Percentiles rank a stretch among this genome's conserved stretches.
phyloP scores from a whole-genome alignment of 1,284 basidiomycete genomes.

The Microstroma glucosiphilum region DNA sequence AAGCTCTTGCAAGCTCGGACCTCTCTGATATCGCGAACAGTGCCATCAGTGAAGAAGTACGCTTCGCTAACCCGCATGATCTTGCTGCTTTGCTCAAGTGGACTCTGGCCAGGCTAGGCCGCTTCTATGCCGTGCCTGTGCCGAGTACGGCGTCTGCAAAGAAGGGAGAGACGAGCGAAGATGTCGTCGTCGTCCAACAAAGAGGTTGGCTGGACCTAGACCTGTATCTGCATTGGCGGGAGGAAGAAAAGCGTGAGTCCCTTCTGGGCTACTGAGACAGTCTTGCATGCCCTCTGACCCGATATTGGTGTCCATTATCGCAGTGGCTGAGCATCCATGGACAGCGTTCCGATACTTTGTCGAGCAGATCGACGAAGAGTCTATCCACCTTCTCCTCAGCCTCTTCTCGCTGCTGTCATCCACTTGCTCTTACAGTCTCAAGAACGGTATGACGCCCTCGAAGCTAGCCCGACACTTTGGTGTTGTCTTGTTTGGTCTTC shows the following conservation, averaged over 20 bases:
- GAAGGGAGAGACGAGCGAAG: constrained; percentile 30
- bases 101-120: constrained; percentile 43
- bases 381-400: constrained; percentile 29
- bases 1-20: constrained; percentile 16
- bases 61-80: constrained; percentile 43
- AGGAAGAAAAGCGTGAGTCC: constrained; percentile 29
- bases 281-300: neutral
- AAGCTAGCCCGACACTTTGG: constrained; percentile 41
- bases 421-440: constrained; percentile 41
- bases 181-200: constrained; percentile 44
- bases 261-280: neutral
- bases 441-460: constrained; percentile 49
- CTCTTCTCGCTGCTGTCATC: constrained; percentile 46
- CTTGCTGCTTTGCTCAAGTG: constrained; percentile 49
- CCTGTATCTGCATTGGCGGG: constrained; percentile 41
- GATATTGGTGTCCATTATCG: neutral
- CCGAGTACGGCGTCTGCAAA: constrained; percentile 17
- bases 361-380: constrained; percentile 24
- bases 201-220: constrained; percentile 44
- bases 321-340: constrained; percentile 18
- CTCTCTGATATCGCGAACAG: neutral
- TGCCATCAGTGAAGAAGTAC: neutral
- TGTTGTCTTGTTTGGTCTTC: constrained; percentile 42
- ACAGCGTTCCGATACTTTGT: constrained; percentile 21
- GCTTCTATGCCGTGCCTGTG: constrained; percentile 38